Percentiles rank a stretch among this genome's conserved stretches.
Evolutionary conservation across 441 rosid genomes (phyloP).

Genomic region (Erodium texanum): DNA sequence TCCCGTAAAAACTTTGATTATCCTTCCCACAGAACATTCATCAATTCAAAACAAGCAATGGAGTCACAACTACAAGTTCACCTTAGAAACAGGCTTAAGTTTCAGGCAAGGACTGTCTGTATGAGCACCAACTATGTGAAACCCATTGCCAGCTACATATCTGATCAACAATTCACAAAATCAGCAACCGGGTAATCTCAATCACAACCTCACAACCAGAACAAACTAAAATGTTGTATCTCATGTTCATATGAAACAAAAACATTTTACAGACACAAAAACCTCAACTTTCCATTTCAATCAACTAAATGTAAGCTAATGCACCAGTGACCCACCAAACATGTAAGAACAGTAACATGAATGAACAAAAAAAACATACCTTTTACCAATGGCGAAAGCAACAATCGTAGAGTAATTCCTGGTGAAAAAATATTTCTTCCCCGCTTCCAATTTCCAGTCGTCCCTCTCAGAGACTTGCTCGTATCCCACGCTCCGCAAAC

Average conservation of each 20-base stretch:
- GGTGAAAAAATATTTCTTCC: slow-evolving; percentile 79
- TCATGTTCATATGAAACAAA: background rate
- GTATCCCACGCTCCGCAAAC: slow-evolving; percentile 51
- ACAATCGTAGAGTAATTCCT: slow-evolving; percentile 84
- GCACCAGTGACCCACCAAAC: too few species aligned
- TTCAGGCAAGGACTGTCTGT: slow-evolving; percentile 96
- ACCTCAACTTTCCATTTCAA: background rate
- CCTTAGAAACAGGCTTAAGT: slow-evolving; percentile 90
- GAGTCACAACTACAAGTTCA: slow-evolving; percentile 10
- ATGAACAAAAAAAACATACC: slow-evolving; percentile 29
- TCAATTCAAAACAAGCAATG: background rate
- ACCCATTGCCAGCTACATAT: slow-evolving; percentile 87
- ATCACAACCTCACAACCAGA: background rate
- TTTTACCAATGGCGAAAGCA: slow-evolving; percentile 87
- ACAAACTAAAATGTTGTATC: background rate
- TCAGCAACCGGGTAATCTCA: slow-evolving; percentile 10
- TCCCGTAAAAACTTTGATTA: background rate
- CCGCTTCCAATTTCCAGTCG: slow-evolving; percentile 74
- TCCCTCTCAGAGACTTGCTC: slow-evolving; percentile 68
- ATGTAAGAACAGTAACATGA: background rate
- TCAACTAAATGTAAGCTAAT: background rate
- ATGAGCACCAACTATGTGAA: slow-evolving; percentile 81
- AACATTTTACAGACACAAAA: background rate
- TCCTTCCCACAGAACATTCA: background rate
- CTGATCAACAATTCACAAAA: slow-evolving; percentile 25